These are phyloP conservation scores for Vitis rotundifolia DNA, from an alignment of 164 flowering plant genomes.

Conservation along the genomic window DNA sequence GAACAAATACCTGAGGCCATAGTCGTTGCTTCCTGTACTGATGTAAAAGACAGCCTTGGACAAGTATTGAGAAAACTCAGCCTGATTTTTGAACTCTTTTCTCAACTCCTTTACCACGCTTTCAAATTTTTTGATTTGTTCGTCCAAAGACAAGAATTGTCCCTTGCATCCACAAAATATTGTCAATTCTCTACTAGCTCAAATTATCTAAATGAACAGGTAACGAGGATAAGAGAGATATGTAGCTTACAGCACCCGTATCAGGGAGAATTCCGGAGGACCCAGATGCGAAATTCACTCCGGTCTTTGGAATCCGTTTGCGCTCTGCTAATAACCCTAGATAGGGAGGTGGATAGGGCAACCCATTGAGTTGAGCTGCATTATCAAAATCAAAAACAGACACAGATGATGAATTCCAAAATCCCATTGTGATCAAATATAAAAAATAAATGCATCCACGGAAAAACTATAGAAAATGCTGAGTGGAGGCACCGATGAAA, in stretches of 20 bases:
- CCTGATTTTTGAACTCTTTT: background rate
- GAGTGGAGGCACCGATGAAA: constrained; percentile 3
- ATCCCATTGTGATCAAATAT: background rate
- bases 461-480: too few relatives aligned
- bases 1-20: too few relatives aligned
- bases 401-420: background rate
- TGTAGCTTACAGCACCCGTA: constrained; percentile 4
- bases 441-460: background rate
- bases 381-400: background rate
- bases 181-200: background rate
- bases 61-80: background rate
- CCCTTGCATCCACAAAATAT: background rate
- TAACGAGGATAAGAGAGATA: too few relatives aligned
- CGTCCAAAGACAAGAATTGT: background rate
- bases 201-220: background rate
- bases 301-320: background rate
- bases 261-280: constrained; percentile 11
- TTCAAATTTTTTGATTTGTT: background rate
- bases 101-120: background rate
- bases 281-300: constrained; percentile 14
- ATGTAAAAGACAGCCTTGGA: background rate
- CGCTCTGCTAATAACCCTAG: background rate
- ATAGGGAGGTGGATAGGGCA: constrained; percentile 8
- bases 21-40: background rate
- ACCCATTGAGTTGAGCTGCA: constrained; percentile 10